Base-by-base conservation (phyloP, 306 rosid genomes). In the Casuarina cunninghamiana region DNA sequence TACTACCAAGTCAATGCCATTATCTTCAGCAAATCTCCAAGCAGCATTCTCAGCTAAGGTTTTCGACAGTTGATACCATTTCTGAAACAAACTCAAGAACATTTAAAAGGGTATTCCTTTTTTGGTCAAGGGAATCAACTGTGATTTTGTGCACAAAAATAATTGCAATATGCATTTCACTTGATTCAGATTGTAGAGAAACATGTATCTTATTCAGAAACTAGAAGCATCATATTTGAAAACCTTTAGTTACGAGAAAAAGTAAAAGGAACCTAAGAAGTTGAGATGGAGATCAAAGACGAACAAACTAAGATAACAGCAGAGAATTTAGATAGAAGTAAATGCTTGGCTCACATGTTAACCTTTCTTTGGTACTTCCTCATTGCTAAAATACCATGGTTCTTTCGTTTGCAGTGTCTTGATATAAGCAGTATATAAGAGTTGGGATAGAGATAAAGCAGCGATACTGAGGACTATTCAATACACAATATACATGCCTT, bases 1-100 rank as follows among this genome's bases (percentile, higher is more conserved):
- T 38, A 69, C 43, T 10, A 80, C 84, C 35, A 84, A 51, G 42
- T 80, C 74, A 10, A 80, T 76, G 39, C 76, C 74, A 1, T 67
- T 57, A 35, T 80, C 84, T 49, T 76, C 68, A 8, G 74, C 72
- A 67, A 72, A 83, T 46, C 42, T 76, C 84, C 84, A 80, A 65
- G 84, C 82, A 41, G 82, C 87, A 19, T 76, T 69, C 78, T 84
- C 84, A 26, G 79, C 84, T 62, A 80, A 66, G 2, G 79, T 72
- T 45, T 68, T 84, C 41, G 84, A 68, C 42, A 75, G 58, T 21
- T n/a, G 1, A 65, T 83, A 79, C 84, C 84, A 79, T 6, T 10
- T 35, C 81, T 76, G 66, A 38, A 45, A 65, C 1, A 7, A 15
- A 38, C 9, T 26, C 26, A 38, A 65, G 8, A 21, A 32, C 35